These are phyloP conservation scores for Plantago rigida DNA, from an alignment of 305 asterid genomes.

Conservation along the genomic window DNA sequence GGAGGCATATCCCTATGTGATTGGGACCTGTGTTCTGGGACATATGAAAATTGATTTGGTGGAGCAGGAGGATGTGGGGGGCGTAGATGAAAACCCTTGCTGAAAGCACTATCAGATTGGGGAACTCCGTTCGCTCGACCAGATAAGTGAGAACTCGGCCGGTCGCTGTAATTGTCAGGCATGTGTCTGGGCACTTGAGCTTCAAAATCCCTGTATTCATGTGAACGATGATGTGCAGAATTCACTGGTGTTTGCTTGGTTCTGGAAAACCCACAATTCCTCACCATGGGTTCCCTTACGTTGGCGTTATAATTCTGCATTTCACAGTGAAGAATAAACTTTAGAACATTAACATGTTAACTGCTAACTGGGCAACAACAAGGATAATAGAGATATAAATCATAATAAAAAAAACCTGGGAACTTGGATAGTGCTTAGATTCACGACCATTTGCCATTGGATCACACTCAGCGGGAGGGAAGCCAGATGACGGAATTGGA, in stretches of 20 bases:
- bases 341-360: constrained; percentile 4
- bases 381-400: not conserved
- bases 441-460: constrained; percentile 34
- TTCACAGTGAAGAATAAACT: constrained; percentile 21
- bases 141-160: constrained; percentile 35
- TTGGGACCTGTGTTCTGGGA: constrained; percentile 51
- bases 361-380: not conserved
- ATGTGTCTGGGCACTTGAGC: constrained; percentile 40
- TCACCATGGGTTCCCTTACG: constrained; percentile 26
- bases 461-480: constrained; percentile 35
- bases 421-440: constrained; percentile 36
- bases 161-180: constrained; percentile 38
- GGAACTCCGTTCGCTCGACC: constrained; percentile 37
- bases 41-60: constrained; percentile 70
- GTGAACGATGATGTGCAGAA: constrained; percentile 29
- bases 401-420: constrained; percentile 36
- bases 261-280: constrained; percentile 30
- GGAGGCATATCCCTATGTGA: constrained; percentile 52
- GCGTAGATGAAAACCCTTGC: constrained; percentile 57
- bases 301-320: constrained; percentile 31
- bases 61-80: constrained; percentile 92
- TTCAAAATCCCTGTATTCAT: constrained; percentile 32
- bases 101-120: constrained; percentile 37
- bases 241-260: constrained; percentile 23
- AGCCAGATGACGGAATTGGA: constrained; percentile 31